These are phyloP conservation scores for Lumnitzera littorea DNA, from an alignment of 345 rosid genomes.

Conservation along the genomic window DNA sequence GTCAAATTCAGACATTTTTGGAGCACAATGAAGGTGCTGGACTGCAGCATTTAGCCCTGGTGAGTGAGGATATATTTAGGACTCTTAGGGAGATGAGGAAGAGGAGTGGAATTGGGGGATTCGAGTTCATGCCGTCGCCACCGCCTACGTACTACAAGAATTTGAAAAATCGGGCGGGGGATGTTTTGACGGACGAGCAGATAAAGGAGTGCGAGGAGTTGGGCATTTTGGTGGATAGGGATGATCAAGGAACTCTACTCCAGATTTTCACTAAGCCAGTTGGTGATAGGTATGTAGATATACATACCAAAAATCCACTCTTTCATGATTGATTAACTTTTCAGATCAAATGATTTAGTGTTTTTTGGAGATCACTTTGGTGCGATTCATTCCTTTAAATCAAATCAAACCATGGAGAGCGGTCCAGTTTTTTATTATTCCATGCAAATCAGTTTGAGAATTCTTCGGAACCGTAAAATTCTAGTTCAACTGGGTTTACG, in stretches of 20 bases:
- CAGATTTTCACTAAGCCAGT: conserved; percentile 96
- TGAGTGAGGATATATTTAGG: conserved; percentile 63
- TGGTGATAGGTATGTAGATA: conserved; percentile 59
- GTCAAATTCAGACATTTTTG: conserved; percentile 87
- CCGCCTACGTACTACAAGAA: conserved; percentile 80
- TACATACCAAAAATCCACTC: background rate
- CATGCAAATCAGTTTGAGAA: too few relatives aligned
- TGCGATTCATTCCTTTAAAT: too few relatives aligned
- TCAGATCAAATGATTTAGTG: background rate
- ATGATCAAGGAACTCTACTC: conserved; percentile 92
- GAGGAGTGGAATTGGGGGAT: conserved; percentile 75
- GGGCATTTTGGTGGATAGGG: conserved; percentile 88
- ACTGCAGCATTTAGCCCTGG: conserved; percentile 74
- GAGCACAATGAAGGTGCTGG: conserved; percentile 96
- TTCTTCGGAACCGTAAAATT: too few relatives aligned
- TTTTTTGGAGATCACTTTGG: too few relatives aligned
- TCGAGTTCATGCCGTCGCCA: conserved; percentile 94
- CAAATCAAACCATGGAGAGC: too few relatives aligned
- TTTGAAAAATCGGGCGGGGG: conserved; percentile 64
- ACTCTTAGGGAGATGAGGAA: conserved; percentile 79
- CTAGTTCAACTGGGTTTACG: too few relatives aligned
- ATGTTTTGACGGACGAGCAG: conserved; percentile 69
- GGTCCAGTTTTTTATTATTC: too few relatives aligned
- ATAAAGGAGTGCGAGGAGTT: conserved; percentile 80
- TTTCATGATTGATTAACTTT: background rate